These are phyloP conservation scores for Macrophomina phaseolina DNA, from an alignment of 2,329 filamentous ascomycete species.

Conservation along the genomic window DNA sequence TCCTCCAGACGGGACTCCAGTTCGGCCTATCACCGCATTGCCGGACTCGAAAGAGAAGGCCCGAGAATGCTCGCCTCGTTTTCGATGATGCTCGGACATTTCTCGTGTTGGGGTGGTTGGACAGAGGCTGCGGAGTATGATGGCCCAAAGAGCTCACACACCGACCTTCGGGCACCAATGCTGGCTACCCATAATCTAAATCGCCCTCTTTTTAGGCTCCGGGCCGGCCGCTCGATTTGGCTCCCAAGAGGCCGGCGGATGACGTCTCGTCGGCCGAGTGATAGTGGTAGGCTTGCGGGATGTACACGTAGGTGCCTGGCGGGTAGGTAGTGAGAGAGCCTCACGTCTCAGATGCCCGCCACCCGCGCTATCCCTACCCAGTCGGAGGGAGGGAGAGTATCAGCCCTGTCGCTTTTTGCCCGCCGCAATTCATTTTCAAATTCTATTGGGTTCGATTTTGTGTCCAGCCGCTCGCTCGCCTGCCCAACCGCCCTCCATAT, in stretches of 20 bases:
- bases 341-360: background rate
- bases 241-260: background rate
- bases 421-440: background rate
- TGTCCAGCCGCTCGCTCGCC: too few relatives aligned
- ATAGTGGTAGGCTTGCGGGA: background rate
- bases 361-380: too few relatives aligned
- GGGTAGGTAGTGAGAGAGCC: background rate
- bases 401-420: background rate
- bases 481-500: background rate
- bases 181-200: conserved; percentile 11
- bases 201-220: background rate
- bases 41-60: background rate
- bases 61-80: background rate
- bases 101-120: background rate
- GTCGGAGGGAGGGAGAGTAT: too few relatives aligned
- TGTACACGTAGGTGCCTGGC: conserved; percentile 1
- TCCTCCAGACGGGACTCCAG: background rate
- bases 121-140: background rate
- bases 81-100: background rate
- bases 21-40: background rate
- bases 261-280: conserved; percentile 4
- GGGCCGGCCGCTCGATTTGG: too few relatives aligned
- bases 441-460: background rate
- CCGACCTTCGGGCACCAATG: conserved; percentile 17
- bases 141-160: background rate